Evolutionary conservation across 2,329 filamentous ascomycete genomes (phyloP).

Genomic region (Colletotrichum musae): DNA sequence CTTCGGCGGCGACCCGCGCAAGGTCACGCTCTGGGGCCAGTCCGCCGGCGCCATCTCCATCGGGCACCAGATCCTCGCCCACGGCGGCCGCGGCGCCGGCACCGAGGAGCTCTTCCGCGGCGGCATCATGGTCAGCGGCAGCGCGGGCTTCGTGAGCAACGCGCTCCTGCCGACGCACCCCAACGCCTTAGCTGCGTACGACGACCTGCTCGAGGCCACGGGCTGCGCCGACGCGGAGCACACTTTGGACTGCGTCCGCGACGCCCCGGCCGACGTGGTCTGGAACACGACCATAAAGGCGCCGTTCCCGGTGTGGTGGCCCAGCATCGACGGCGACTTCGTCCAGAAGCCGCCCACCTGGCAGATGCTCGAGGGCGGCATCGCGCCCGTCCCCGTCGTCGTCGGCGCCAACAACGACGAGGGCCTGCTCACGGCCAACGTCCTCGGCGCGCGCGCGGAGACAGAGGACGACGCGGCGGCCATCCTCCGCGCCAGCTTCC

Average conservation of each 20-base stretch:
- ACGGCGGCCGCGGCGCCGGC: slow-evolving; percentile 24
- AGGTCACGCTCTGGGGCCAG: slow-evolving; percentile 64
- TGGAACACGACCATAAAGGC: not conserved
- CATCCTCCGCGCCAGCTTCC: slow-evolving; percentile 16
- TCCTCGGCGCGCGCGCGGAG: slow-evolving; percentile 5
- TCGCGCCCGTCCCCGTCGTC: slow-evolving; percentile 15
- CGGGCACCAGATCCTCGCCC: slow-evolving; percentile 30
- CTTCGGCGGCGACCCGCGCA: slow-evolving; percentile 66
- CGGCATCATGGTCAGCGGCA: slow-evolving; percentile 29
- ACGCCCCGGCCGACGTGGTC: not conserved
- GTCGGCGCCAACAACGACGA: slow-evolving; percentile 33
- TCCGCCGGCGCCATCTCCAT: slow-evolving; percentile 56
- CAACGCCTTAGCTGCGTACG: slow-evolving; percentile 3
- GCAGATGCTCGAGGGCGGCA: slow-evolving; percentile 24
- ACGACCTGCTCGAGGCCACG: slow-evolving; percentile 14
- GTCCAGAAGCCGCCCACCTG: slow-evolving; percentile 3
- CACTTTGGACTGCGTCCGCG: slow-evolving; percentile 29
- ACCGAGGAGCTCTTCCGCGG: slow-evolving; percentile 29
- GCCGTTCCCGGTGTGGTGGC: slow-evolving; percentile 23
- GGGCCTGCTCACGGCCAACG: slow-evolving; percentile 11
- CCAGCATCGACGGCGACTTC: slow-evolving; percentile 27
- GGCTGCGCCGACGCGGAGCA: slow-evolving; percentile 25
- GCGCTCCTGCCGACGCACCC: slow-evolving; percentile 9
- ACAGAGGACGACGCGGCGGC: slow-evolving; percentile 28
- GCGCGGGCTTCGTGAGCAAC: slow-evolving; percentile 14